These are phyloP conservation scores for Solanum habrochaites DNA, from an alignment of 257 asterid species.

Conservation along the genomic window DNA sequence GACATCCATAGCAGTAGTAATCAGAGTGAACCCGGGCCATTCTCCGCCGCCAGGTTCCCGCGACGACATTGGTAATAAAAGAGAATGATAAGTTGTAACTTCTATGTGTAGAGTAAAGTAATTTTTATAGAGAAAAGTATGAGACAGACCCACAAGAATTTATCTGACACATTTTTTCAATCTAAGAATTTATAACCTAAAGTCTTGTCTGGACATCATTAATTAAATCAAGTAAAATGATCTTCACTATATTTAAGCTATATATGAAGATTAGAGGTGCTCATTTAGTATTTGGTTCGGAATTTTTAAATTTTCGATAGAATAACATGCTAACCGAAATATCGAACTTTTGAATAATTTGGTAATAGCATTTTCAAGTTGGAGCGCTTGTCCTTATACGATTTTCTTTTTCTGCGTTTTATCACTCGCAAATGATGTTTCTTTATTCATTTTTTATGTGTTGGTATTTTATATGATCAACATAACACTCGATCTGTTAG, in stretches of 20 bases:
- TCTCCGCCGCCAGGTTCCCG: background rate
- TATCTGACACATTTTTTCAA: background rate
- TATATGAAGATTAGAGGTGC: background rate
- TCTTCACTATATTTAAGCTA: background rate
- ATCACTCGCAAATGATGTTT: background rate
- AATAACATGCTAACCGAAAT: background rate
- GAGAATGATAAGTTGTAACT: background rate
- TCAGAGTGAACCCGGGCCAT: background rate
- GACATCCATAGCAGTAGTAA: conserved; percentile 64
- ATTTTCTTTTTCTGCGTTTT: too few relatives aligned
- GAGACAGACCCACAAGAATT: background rate
- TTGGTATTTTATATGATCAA: background rate
- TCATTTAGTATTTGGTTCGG: background rate
- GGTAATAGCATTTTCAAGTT: background rate
- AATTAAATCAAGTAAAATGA: background rate
- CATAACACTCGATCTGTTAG: too few relatives aligned
- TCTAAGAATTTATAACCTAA: background rate
- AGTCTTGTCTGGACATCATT: background rate
- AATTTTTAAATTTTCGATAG: background rate
- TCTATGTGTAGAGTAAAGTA: too few relatives aligned
- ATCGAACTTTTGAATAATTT: background rate
- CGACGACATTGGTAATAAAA: background rate
- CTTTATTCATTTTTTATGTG: too few relatives aligned
- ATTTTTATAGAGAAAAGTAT: background rate
- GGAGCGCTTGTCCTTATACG: background rate